phyloP scores from a whole-genome alignment of 2,329 filamentous ascomycete genomes.

The Cytospora mali region DNA sequence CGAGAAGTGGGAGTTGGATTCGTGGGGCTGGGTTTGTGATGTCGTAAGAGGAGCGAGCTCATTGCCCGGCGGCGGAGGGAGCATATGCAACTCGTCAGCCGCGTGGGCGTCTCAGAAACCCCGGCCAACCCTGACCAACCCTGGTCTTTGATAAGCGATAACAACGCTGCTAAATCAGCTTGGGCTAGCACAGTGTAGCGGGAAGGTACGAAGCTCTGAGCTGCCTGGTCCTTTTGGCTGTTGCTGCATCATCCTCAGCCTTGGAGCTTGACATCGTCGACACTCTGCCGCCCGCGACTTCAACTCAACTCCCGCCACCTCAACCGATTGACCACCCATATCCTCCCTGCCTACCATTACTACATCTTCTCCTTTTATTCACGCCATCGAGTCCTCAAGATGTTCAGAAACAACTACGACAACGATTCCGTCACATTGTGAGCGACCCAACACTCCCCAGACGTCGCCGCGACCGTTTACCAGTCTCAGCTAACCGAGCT shows the following conservation, averaged over 20 bases:
- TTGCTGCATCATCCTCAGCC: slow-evolving; percentile 26
- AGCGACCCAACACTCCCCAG: slow-evolving; percentile 40
- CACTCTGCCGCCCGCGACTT: slow-evolving; percentile 18
- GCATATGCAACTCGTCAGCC: slow-evolving; percentile 16
- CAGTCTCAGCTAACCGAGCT: slow-evolving; percentile 36
- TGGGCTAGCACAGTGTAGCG: slow-evolving; percentile 9
- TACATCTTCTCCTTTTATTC: not conserved
- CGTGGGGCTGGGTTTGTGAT: slow-evolving; percentile 24
- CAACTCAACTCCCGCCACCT: not conserved
- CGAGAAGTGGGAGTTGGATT: slow-evolving; percentile 4
- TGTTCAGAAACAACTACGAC: slow-evolving; percentile 99
- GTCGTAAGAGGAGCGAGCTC: slow-evolving; percentile 27
- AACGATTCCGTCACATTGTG: slow-evolving; percentile 99
- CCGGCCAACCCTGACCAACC: not conserved
- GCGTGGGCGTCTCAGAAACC: slow-evolving; percentile 16
- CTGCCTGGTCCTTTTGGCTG: slow-evolving; percentile 30
- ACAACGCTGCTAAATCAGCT: slow-evolving; percentile 3
- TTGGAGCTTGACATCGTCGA: slow-evolving; percentile 25
- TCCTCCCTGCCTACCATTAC: not conserved
- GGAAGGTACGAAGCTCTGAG: slow-evolving; percentile 33
- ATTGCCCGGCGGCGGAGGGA: slow-evolving; percentile 3
- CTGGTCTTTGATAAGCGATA: slow-evolving; percentile 27
- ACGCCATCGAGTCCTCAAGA: slow-evolving; percentile 49
- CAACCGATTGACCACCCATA: not conserved
- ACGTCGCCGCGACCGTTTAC: slow-evolving; percentile 29